Evolutionary conservation across 306 rosid species (phyloP).

Genomic region (Citrullus mucosospermus): DNA sequence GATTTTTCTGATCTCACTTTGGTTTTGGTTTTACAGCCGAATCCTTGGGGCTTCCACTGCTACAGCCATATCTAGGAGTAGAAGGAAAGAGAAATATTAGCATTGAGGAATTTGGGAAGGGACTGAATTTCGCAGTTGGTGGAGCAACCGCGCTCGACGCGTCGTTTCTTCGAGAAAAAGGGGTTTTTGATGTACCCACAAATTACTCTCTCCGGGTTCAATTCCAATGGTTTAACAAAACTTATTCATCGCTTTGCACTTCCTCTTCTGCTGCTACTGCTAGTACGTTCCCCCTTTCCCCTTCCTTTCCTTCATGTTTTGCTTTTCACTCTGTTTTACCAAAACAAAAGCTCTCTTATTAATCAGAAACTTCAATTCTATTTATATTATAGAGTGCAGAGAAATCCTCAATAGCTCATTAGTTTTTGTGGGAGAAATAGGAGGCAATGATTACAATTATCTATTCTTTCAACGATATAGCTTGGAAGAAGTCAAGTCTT

Average conservation of each 20-base stretch:
- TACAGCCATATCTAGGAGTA: constrained; percentile 30
- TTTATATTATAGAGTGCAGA: constrained; percentile 23
- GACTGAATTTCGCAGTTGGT: constrained; percentile 39
- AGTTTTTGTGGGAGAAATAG: constrained; percentile 45
- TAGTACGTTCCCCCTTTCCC: constrained; percentile 10
- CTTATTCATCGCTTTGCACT: constrained; percentile 19
- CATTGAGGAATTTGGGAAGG: constrained; percentile 7
- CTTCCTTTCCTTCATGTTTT: too few relatives aligned
- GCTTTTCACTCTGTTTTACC: too few relatives aligned
- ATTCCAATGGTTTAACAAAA: constrained; percentile 34
- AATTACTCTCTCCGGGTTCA: constrained; percentile 32
- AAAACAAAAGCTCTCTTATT: too few relatives aligned
- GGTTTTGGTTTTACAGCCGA: constrained; percentile 23
- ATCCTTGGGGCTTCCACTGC: constrained; percentile 22
- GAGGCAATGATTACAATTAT: constrained; percentile 44
- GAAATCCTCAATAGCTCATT: constrained; percentile 23
- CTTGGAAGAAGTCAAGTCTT: constrained; percentile 15
- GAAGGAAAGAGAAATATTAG: constrained; percentile 4
- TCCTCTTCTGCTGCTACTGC: constrained; percentile 9
- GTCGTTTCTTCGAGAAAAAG: constrained; percentile 18
- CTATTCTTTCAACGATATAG: neutral
- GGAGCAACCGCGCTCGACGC: constrained; percentile 47
- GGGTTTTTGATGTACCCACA: neutral
- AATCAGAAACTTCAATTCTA: neutral
- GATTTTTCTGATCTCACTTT: too few relatives aligned